Percentiles rank a stretch among this genome's conserved stretches.
Conservation (phyloP, 2,329 filamentous ascomycete species). For the Massarina eburnea region DNA sequence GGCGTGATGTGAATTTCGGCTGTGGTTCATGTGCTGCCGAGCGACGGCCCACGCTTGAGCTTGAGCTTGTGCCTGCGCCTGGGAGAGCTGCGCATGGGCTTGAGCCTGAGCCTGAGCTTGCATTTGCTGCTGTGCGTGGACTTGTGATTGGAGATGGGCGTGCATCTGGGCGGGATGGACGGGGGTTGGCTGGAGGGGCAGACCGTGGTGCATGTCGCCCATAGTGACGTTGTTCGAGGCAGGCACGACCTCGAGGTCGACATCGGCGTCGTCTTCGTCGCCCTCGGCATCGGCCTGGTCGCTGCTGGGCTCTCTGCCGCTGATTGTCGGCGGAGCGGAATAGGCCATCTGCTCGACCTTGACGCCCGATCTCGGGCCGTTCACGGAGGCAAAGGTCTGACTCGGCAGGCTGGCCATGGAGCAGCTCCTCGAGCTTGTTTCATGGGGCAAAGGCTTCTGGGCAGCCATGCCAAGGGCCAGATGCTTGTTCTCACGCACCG, state of each 20-base stretch:
- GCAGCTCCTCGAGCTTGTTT: conserved; percentile 21
- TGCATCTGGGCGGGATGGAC: conserved; percentile 33
- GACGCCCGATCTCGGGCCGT: conserved; percentile 18
- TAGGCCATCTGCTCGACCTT: conserved; percentile 26
- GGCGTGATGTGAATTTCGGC: conserved; percentile 32
- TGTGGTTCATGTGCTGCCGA: conserved; percentile 42
- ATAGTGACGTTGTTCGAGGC: conserved; percentile 23
- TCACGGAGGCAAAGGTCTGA: conserved; percentile 21
- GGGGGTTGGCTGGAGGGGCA: conserved; percentile 35
- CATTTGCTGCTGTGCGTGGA: conserved; percentile 30
- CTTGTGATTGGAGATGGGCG: conserved; percentile 18
- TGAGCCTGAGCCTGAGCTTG: conserved; percentile 28
- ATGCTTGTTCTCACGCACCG: conserved; percentile 37
- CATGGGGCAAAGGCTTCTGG: conserved; percentile 36
- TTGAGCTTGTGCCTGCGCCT: conserved; percentile 21
- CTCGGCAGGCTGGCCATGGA: conserved; percentile 35
- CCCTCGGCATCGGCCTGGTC: conserved; percentile 41
- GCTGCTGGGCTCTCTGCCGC: conserved; percentile 23
- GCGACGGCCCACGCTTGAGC: conserved; percentile 36
- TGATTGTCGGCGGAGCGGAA: conserved; percentile 34
- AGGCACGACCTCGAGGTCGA: conserved; percentile 32
- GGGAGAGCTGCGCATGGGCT: conserved; percentile 22
- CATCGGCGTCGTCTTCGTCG: conserved; percentile 39
- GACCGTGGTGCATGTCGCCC: conserved; percentile 13
- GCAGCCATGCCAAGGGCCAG: conserved; percentile 32